Conservation (phyloP, 352 stramenopile species). For the Phytopythium cucurbitacearum region DNA sequence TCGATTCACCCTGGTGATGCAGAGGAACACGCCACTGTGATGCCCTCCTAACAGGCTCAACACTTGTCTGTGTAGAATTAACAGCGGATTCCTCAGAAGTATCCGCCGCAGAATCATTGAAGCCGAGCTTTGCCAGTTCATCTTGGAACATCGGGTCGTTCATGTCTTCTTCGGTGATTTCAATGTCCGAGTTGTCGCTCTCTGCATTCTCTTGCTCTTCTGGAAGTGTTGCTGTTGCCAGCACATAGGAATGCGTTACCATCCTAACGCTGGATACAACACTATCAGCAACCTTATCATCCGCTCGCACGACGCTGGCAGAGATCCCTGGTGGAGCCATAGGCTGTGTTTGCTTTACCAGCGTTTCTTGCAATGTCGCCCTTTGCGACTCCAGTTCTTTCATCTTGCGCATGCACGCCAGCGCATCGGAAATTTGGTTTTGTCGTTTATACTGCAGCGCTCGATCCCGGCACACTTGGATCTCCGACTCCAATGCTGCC, state of each 20-base stretch:
- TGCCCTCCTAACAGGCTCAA: no score
- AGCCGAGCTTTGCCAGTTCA: conserved; percentile 38
- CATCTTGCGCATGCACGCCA: conserved; percentile 52
- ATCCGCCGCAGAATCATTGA: conserved; percentile 2
- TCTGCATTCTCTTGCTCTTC: conserved; percentile 6
- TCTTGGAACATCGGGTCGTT: conserved; percentile 44
- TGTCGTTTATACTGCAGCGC: conserved; percentile 53
- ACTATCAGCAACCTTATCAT: background rate
- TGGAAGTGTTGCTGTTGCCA: conserved; percentile 2
- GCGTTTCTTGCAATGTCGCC: conserved; percentile 1
- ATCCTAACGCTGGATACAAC: conserved; percentile 1
- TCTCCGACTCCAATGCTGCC: conserved; percentile 34
- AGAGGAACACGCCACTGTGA: no score
- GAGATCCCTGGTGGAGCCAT: no score
- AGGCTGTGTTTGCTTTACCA: no score
- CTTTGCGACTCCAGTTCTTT: conserved; percentile 50
- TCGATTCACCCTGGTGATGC: no score
- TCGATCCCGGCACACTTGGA: conserved; percentile 38
- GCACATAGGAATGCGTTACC: conserved; percentile 11
- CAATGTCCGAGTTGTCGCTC: conserved; percentile 25
- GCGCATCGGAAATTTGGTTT: conserved; percentile 48
- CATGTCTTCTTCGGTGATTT: conserved; percentile 60
- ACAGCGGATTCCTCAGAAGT: background rate
- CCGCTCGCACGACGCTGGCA: no score
- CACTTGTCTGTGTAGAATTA: background rate